phyloP scores from a whole-genome alignment of 1,284 basidiomycete genomes.

The Malassezia caprae region DNA sequence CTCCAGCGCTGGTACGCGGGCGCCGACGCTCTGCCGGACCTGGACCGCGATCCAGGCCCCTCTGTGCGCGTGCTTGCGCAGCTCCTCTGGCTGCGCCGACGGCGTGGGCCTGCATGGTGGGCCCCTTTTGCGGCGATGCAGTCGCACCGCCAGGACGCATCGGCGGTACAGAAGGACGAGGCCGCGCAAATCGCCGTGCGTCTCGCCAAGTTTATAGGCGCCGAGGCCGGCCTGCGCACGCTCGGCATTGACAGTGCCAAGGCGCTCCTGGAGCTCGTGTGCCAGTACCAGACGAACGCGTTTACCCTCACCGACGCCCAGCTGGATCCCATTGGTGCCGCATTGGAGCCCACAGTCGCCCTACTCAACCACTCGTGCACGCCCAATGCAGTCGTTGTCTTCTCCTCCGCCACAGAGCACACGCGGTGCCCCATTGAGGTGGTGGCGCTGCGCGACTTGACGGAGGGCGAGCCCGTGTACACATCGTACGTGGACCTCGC shows the following conservation, averaged over 20 bases:
- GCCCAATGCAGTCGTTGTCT: constrained; percentile 81
- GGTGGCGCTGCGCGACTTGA: constrained; percentile 44
- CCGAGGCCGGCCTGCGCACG: constrained; percentile 53
- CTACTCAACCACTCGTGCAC: constrained; percentile 82
- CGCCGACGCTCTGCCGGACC: neutral
- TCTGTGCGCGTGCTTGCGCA: constrained; percentile 13
- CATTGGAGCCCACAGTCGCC: constrained; percentile 66
- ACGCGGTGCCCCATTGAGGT: constrained; percentile 54
- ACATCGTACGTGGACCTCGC: constrained; percentile 76
- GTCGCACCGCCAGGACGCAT: neutral
- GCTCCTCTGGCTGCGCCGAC: constrained; percentile 11
- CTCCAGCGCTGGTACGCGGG: constrained; percentile 3
- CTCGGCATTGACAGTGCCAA: constrained; percentile 56
- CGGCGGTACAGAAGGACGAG: neutral
- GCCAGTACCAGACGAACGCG: constrained; percentile 73
- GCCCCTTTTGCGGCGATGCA: constrained; percentile 1
- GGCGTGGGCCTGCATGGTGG: constrained; percentile 3
- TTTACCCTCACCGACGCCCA: constrained; percentile 61
- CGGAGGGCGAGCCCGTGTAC: constrained; percentile 46
- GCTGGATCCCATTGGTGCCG: constrained; percentile 63
- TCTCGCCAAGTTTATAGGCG: constrained; percentile 51
- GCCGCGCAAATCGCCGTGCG: constrained; percentile 55
- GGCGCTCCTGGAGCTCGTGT: constrained; percentile 60
- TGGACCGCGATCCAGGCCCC: constrained; percentile 1
- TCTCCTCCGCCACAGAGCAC: constrained; percentile 54